Conservation (phyloP, 176 grass and related monocot species). For the Chrysopogon serrulatus region DNA sequence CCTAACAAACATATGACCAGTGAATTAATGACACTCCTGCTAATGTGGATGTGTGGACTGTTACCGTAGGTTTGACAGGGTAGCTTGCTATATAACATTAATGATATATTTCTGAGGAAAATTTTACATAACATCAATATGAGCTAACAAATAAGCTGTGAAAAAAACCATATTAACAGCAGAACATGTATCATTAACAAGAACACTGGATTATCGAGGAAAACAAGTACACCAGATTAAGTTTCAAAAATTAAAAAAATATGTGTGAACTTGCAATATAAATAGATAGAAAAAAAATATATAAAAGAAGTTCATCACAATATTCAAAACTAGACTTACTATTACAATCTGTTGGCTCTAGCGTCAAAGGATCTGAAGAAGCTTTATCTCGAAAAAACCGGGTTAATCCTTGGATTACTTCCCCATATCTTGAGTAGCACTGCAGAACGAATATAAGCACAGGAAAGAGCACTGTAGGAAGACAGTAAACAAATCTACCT, state of each 20-base stretch:
- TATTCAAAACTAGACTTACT: constrained; percentile 40
- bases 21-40: neutral
- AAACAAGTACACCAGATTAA: neutral
- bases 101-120: neutral
- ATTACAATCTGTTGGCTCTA: constrained; percentile 40
- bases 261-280: neutral
- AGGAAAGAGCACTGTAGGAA: constrained; percentile 14
- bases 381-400: constrained; percentile 85
- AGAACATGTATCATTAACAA: constrained; percentile 9
- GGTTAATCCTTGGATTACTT: constrained; percentile 75
- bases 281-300: neutral
- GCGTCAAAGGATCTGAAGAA: constrained; percentile 39
- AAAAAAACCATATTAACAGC: neutral
- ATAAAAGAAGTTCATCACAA: constrained; percentile 10
- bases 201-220: neutral
- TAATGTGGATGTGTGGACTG: neutral
- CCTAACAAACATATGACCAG: neutral
- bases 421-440: constrained; percentile 86
- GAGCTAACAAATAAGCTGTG: constrained; percentile 1
- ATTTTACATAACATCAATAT: neutral
- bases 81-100: no score
- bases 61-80: neutral
- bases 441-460: constrained; percentile 40
- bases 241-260: neutral
- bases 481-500: constrained; percentile 48